phyloP scores from a whole-genome alignment of 2,329 filamentous ascomycete genomes.

The Aspergillus sp. region DNA sequence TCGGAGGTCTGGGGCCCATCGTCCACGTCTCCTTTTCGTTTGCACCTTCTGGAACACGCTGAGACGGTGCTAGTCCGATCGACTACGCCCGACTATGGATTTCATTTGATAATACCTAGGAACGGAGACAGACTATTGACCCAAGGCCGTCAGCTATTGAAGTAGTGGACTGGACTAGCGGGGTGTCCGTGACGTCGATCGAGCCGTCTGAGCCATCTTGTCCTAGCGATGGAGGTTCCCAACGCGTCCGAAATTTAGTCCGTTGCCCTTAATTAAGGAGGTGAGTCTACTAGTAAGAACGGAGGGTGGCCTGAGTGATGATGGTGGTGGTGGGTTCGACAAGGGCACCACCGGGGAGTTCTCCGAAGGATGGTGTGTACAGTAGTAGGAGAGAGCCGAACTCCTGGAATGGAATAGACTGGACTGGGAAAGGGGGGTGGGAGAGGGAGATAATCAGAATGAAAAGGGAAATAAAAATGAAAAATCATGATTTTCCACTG shows the following conservation, averaged over 20 bases:
- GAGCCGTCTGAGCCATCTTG: background rate
- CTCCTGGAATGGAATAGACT: background rate
- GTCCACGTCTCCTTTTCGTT: background rate
- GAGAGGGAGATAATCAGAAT: background rate
- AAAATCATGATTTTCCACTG: too few species aligned
- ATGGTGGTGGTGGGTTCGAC: background rate
- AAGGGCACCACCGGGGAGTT: background rate
- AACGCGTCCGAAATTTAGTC: background rate
- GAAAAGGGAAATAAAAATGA: background rate
- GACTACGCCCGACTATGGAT: background rate
- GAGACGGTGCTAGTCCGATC: background rate
- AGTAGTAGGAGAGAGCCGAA: too few species aligned
- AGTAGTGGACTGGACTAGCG: constrained; percentile 15
- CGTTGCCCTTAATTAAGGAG: constrained; percentile 1
- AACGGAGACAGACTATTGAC: constrained; percentile 18
- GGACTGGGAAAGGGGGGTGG: background rate
- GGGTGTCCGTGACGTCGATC: constrained; percentile 23
- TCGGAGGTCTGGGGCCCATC: constrained; percentile 5
- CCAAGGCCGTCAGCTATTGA: constrained; percentile 22
- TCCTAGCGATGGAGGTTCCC: background rate
- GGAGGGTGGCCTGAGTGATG: background rate
- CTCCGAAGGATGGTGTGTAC: background rate
- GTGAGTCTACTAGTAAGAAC: background rate
- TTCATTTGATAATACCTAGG: background rate
- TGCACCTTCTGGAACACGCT: background rate